phyloP scores from a whole-genome alignment of 352 stramenopile species.

The Globisporangium nodosum region DNA sequence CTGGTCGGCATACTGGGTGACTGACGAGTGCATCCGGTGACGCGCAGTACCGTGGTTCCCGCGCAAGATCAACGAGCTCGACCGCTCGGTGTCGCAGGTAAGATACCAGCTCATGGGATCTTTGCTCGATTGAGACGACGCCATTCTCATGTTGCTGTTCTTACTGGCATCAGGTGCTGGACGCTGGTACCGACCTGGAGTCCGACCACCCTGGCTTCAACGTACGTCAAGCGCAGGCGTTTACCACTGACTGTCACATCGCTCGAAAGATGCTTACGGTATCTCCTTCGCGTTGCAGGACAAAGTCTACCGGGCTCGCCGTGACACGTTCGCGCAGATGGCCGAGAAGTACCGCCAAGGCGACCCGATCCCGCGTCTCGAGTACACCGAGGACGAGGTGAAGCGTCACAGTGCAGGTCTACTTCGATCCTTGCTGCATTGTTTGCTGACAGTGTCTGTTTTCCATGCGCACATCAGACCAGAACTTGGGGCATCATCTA shows the following conservation, averaged over 20 bases:
- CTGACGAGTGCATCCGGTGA: neutral
- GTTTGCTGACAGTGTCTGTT: neutral
- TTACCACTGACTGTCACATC: neutral
- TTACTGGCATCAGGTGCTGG: slow-evolving; percentile 48
- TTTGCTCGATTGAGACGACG: neutral
- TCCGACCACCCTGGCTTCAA: slow-evolving; percentile 95
- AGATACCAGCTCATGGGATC: neutral
- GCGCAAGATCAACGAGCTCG: slow-evolving; percentile 78
- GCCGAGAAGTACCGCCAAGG: slow-evolving; percentile 89
- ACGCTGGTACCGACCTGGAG: slow-evolving; percentile 92
- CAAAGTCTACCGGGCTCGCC: slow-evolving; percentile 86
- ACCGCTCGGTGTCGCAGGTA: slow-evolving; percentile 50
- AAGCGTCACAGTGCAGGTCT: slow-evolving; percentile 1
- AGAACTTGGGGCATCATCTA: slow-evolving; percentile 92
- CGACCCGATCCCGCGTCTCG: slow-evolving; percentile 88
- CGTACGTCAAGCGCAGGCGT: slow-evolving; percentile 22
- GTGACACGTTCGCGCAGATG: slow-evolving; percentile 85
- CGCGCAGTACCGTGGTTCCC: slow-evolving; percentile 75
- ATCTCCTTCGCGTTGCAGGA: slow-evolving; percentile 30
- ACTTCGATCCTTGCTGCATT: neutral
- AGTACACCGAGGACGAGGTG: slow-evolving; percentile 95
- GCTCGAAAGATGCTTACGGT: neutral
- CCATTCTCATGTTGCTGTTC: neutral
- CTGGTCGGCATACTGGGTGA: neutral
- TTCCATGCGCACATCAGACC: slow-evolving; percentile 16